phyloP scores from a whole-genome alignment of 1,284 basidiomycete species.

The Sphaerobolus stellatus region DNA sequence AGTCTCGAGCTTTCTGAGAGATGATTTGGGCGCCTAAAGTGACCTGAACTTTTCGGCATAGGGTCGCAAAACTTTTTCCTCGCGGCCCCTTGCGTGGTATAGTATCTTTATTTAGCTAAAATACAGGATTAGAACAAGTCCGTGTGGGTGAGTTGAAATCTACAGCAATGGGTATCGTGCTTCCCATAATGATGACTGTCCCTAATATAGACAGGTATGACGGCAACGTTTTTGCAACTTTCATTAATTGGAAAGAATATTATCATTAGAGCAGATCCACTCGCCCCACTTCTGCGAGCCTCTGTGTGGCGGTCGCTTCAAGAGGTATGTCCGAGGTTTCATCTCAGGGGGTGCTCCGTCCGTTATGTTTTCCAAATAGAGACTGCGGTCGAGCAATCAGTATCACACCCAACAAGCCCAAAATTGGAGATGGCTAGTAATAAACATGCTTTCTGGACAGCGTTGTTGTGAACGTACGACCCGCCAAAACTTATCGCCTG shows the following conservation, averaged over 20 bases:
- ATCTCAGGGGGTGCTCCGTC: too few relatives aligned
- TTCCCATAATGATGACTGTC: constrained; percentile 54
- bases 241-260: constrained; percentile 63
- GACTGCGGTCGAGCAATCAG: constrained; percentile 45
- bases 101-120: too few relatives aligned
- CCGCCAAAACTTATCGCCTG: constrained; percentile 58
- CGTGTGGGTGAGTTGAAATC: too few relatives aligned
- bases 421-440: constrained; percentile 23
- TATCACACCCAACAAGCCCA: constrained; percentile 51
- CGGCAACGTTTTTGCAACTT: constrained; percentile 59
- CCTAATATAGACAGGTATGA: constrained; percentile 53
- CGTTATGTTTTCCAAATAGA: constrained; percentile 35
- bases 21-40: too few relatives aligned
- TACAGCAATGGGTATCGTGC: constrained; percentile 63
- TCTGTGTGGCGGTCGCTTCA: constrained; percentile 31
- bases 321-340: constrained; percentile 10
- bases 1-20: too few relatives aligned
- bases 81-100: too few relatives aligned
- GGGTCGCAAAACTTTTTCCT: too few relatives aligned
- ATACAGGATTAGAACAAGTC: too few relatives aligned
- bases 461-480: constrained; percentile 40
- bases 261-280: too few relatives aligned
- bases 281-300: constrained; percentile 40
- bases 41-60: too few relatives aligned
- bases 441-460: constrained; percentile 25